These are phyloP conservation scores for Nepenthes mirabilis DNA, from an alignment of 148 eudicot genomes.

Conservation along the genomic window DNA sequence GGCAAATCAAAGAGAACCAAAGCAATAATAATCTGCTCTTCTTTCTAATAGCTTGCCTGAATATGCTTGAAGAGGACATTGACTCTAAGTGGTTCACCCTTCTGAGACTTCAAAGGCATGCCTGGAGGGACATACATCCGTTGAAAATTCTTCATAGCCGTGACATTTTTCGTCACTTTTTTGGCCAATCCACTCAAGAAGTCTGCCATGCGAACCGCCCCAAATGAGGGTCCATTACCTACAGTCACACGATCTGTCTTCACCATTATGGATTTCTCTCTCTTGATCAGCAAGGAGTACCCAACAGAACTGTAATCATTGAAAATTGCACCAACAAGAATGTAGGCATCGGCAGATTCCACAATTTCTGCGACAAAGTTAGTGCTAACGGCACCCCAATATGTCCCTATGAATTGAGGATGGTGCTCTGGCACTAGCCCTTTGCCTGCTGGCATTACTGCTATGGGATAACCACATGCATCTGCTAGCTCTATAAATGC, in stretches of 20 bases:
- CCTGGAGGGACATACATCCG: constrained; percentile 70
- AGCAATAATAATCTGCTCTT: no score
- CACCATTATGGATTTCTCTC: constrained; percentile 50
- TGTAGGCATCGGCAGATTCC: constrained; percentile 78
- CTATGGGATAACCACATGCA: constrained; percentile 64
- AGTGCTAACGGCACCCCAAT: constrained; percentile 81
- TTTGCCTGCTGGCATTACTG: constrained; percentile 64
- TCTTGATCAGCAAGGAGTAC: constrained; percentile 61
- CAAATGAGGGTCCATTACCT: constrained; percentile 62
- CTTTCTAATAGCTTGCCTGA: constrained; percentile 25
- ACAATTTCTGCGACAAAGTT: constrained; percentile 63
- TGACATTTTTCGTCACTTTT: constrained; percentile 53
- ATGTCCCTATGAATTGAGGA: constrained; percentile 66
- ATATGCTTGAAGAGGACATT: constrained; percentile 76
- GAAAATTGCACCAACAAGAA: constrained; percentile 69
- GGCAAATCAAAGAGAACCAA: no score
- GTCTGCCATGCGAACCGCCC: constrained; percentile 78
- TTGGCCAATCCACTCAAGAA: constrained; percentile 52
- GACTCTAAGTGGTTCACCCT: constrained; percentile 58
- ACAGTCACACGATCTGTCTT: constrained; percentile 64
- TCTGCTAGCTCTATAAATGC: constrained; percentile 61
- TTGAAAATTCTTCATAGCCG: constrained; percentile 53
- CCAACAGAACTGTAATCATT: constrained; percentile 88
- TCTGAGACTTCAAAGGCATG: constrained; percentile 40
- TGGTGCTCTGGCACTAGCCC: constrained; percentile 65